Evolutionary conservation across 2,329 filamentous ascomycete species (phyloP).

Genomic region (Colletotrichum sp.): DNA sequence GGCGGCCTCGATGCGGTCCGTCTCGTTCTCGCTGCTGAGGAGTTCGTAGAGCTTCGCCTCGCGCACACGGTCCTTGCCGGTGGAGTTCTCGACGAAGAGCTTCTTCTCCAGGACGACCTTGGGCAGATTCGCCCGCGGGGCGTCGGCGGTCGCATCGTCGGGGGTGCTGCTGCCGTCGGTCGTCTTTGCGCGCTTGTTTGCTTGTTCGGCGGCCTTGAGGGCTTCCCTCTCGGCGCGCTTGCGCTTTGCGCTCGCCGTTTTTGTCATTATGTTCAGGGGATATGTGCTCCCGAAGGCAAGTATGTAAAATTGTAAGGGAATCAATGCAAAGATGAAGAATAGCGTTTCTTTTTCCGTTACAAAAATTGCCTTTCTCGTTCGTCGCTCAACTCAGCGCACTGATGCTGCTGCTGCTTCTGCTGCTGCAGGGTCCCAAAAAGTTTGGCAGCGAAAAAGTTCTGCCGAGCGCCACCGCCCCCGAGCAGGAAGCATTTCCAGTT

Average conservation of each 20-base stretch:
- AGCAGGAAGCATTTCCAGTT: background rate
- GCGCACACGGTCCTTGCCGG: conserved; percentile 58
- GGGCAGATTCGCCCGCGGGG: conserved; percentile 15
- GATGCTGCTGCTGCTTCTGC: background rate
- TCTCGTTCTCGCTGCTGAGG: conserved; percentile 63
- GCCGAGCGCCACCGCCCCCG: conserved; percentile 12
- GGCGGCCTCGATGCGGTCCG: conserved; percentile 63
- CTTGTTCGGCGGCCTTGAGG: conserved; percentile 15
- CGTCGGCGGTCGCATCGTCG: background rate
- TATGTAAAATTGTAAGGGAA: rapidly evolving
- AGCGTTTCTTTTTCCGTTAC: background rate
- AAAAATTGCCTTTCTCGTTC: background rate
- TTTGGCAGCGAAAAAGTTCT: conserved; percentile 17
- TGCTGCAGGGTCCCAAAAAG: conserved; percentile 4
- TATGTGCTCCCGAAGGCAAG: background rate
- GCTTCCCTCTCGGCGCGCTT: conserved; percentile 25
- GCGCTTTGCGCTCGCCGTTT: conserved; percentile 23
- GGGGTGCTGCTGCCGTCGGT: conserved; percentile 18
- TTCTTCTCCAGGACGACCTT: conserved; percentile 37
- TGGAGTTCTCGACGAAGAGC: conserved; percentile 57
- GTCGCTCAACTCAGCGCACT: background rate
- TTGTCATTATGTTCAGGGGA: conserved; percentile 11
- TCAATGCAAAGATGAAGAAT: background rate
- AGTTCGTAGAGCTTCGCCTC: conserved; percentile 66
- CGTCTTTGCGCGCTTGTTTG: conserved; percentile 30